These are phyloP conservation scores for Diplosphaera chodatii DNA, from an alignment of 139 green algal species.

Conservation along the genomic window DNA sequence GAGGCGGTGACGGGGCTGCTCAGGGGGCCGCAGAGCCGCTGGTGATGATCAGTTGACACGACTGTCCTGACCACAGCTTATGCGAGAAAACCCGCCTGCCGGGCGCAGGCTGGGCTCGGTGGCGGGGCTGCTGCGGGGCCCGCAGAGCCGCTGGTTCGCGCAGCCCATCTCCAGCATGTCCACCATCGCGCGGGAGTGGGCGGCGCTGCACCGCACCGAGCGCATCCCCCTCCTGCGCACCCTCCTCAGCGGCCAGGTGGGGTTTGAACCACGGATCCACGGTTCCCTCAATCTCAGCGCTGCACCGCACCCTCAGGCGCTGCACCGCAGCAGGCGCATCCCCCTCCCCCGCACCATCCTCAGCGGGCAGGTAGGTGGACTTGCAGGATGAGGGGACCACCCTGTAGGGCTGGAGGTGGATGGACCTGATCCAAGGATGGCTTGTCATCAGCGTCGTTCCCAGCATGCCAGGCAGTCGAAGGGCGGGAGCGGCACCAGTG, in stretches of 20 bases:
- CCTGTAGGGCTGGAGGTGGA: too few species aligned
- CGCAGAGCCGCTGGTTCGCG: constrained; percentile 59
- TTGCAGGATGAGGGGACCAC: too few species aligned
- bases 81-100: too few species aligned
- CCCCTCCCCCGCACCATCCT: constrained; percentile 71
- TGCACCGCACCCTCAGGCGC: constrained; percentile 58
- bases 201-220: constrained; percentile 68
- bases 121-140: constrained; percentile 22
- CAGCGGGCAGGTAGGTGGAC: constrained; percentile 8
- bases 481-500: too few species aligned
- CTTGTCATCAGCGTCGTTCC: too few species aligned
- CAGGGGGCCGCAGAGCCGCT: too few species aligned
- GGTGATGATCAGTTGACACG: too few species aligned
- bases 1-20: too few species aligned
- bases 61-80: too few species aligned
- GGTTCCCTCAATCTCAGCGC: constrained; percentile 52
- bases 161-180: constrained; percentile 72
- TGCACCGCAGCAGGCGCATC: constrained; percentile 66
- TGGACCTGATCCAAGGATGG: too few species aligned
- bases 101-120: constrained; percentile 46
- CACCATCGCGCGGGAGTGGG: constrained; percentile 87
- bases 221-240: constrained; percentile 64
- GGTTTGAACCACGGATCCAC: too few species aligned
- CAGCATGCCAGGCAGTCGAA: too few species aligned
- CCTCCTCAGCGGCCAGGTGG: constrained; percentile 35